phyloP scores from a whole-genome alignment of 2,329 filamentous ascomycete genomes.

The Taxawa tesnikishii region DNA sequence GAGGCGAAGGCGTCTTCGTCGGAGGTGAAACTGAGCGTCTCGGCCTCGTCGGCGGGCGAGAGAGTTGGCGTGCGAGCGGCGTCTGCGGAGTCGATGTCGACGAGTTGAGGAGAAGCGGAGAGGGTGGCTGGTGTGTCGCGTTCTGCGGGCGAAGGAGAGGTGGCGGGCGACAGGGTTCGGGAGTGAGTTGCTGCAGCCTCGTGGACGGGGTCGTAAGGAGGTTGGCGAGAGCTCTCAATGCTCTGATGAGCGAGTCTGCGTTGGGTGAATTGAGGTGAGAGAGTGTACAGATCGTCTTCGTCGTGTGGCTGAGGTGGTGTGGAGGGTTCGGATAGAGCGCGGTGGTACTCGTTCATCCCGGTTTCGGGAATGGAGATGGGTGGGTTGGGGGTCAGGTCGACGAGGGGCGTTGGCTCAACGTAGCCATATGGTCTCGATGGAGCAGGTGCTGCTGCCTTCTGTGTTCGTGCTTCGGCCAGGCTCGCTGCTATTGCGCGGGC shows the following conservation, averaged over 20 bases:
- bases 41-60: neutral
- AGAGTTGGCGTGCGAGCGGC: neutral
- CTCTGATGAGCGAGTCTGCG: neutral
- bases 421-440: slow-evolving; percentile 13
- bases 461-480: slow-evolving; percentile 11
- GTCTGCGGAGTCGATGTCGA: slow-evolving; percentile 11
- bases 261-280: slow-evolving; percentile 20
- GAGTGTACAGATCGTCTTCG: slow-evolving; percentile 18
- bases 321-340: slow-evolving; percentile 11
- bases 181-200: slow-evolving; percentile 13
- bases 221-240: neutral
- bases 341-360: slow-evolving; percentile 10
- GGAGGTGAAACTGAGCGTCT: slow-evolving; percentile 1
- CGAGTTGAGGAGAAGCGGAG: too few relatives aligned
- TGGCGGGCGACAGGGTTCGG: neutral
- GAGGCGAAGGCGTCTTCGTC: slow-evolving; percentile 4
- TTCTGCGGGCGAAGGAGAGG: slow-evolving; percentile 1
- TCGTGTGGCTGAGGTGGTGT: slow-evolving; percentile 7
- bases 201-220: slow-evolving; percentile 17
- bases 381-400: slow-evolving; percentile 14
- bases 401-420: slow-evolving; percentile 10
- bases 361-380: slow-evolving; percentile 4
- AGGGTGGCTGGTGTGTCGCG: slow-evolving; percentile 5
- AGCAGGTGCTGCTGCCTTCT: slow-evolving; percentile 15
- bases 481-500: slow-evolving; percentile 21